Evolutionary conservation across 2,329 filamentous ascomycete genomes (phyloP), one percentile per base, ranked within the genome.

Genomic region (Biscogniauxia sp.): DNA sequence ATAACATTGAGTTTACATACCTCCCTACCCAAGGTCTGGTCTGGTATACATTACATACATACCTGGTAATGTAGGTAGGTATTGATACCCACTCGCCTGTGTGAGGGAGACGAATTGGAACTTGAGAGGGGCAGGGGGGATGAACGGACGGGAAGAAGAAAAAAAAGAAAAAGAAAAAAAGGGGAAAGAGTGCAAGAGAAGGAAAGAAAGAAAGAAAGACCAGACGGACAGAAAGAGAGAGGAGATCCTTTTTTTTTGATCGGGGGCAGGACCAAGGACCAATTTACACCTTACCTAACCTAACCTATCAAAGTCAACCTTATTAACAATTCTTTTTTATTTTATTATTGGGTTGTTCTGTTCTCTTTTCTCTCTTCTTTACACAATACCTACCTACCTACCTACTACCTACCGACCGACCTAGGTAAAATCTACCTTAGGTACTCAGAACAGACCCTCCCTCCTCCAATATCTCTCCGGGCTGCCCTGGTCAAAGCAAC

Each of bases 401-500:
- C 6, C 13, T 51, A 51, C 49, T 51, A 51, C 49, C 13, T 51
- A 51, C 49, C 26, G 26, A 28, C 26, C 26, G 5, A 28, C 26
- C 26, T 28, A n/a, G 17, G 17, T 15, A n/a, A n/a, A 51, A n/a
- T 20, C 58, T 62, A 62, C 60, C 51, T 56, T 62, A 62, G 28
- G 28, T 32, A 32, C 28, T 32, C 64, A 54, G 56, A 60, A 59
- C 59, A 61, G 53, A 26, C 52, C 52, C 32, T 32, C 52, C 52
- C 37, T 45, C 37, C 37, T 45, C 37, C 37, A 45, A 45, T 45
- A 45, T 45, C 13, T 45, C 37, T 45, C 37, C 37, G 37, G 37
- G 37, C 15, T 13, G 61, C 61, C 64, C 62, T 62, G 59, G 64
- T 60, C 37, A 45, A 17, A 61, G 20, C 23, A 52, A 52, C 20